phyloP scores from a whole-genome alignment of 495 filamentous ascomycete genomes.

The Cercophora scortea region DNA sequence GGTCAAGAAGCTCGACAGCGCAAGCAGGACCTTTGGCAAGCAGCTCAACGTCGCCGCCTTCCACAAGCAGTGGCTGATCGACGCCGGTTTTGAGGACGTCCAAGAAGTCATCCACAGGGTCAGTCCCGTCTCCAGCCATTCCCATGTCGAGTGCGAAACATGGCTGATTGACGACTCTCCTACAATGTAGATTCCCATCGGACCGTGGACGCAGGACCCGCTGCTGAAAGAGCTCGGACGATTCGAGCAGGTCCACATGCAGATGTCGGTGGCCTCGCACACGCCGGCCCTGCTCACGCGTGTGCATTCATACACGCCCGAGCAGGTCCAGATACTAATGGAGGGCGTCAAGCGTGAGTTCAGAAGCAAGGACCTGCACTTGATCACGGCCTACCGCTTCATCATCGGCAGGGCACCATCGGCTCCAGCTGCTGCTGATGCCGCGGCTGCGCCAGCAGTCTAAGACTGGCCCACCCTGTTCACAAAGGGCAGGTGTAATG shows the following conservation, averaged over 20 bases:
- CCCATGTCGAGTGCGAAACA: neutral
- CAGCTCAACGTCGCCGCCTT: slow-evolving; percentile 28
- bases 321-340: slow-evolving; percentile 14
- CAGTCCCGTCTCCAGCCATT: neutral
- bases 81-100: slow-evolving; percentile 36
- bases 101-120: slow-evolving; percentile 14
- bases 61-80: neutral
- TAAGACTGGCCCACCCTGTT: too few relatives aligned
- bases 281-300: neutral
- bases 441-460: too few relatives aligned
- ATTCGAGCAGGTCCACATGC: neutral
- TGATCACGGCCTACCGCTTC: slow-evolving; percentile 19
- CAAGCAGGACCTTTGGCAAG: slow-evolving; percentile 38
- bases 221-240: slow-evolving; percentile 44
- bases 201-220: slow-evolving; percentile 45
- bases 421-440: too few relatives aligned
- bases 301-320: slow-evolving; percentile 17
- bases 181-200: slow-evolving; percentile 27
- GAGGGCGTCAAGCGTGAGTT: slow-evolving; percentile 21
- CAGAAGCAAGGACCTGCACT: slow-evolving; percentile 14
- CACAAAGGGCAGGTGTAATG: too few relatives aligned
- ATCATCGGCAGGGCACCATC: slow-evolving; percentile 5
- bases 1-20: slow-evolving; percentile 36
- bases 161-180: neutral
- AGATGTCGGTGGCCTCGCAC: slow-evolving; percentile 1